Percentiles rank a stretch among this genome's conserved stretches.
Evolutionary conservation across 2,329 filamentous ascomycete genomes (phyloP).

Genomic region (Ophiostoma populinum): DNA sequence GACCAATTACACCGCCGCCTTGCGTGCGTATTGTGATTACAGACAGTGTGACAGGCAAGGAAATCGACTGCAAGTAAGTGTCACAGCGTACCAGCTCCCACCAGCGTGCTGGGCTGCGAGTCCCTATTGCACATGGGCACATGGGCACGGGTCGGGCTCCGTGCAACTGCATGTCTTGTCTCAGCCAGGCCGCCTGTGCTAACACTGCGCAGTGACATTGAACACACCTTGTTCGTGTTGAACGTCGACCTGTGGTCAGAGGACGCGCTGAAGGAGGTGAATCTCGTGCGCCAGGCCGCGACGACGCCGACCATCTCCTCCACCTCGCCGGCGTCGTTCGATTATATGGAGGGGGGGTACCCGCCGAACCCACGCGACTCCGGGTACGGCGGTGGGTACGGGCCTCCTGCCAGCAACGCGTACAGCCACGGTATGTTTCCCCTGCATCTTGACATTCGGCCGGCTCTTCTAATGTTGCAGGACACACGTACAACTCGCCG

Average conservation of each 20-base stretch:
- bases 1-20: conserved; percentile 89
- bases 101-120: no score
- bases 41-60: conserved; percentile 57
- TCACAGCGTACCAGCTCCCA: no score
- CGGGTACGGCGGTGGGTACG: conserved; percentile 13
- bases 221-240: conserved; percentile 34
- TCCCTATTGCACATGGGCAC: no score
- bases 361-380: conserved; percentile 22
- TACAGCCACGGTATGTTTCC: no score
- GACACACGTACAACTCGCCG: no score
- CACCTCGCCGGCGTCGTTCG: conserved; percentile 63
- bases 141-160: no score
- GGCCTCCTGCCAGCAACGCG: no score
- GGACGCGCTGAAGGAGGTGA: conserved; percentile 45
- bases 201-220: conserved; percentile 35
- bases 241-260: conserved; percentile 54
- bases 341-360: conserved; percentile 27
- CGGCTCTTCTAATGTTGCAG: no score
- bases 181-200: conserved; percentile 5
- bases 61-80: conserved; percentile 66
- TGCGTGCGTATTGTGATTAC: conserved; percentile 72
- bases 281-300: conserved; percentile 45
- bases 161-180: no score
- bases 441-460: no score
- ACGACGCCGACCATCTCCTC: conserved; percentile 64